Evolutionary conservation across 257 asterid genomes (phyloP).

Genomic region (Nicotiana benthamiana): DNA sequence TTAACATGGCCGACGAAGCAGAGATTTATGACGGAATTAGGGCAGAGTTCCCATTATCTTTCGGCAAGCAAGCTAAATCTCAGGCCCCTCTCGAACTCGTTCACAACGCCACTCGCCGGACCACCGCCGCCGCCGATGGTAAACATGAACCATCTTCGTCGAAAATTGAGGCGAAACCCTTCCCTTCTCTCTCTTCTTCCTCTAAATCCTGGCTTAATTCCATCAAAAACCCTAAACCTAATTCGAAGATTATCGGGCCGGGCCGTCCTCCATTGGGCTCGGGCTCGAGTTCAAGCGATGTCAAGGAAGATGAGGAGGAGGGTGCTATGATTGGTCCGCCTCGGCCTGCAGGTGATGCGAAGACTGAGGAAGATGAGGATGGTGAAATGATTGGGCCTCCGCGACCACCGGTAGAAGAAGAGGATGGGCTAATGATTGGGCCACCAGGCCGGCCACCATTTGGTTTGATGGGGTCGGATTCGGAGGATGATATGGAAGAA

Average conservation of each 20-base stretch:
- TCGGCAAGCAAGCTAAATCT: constrained; percentile 75
- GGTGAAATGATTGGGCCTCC: constrained; percentile 57
- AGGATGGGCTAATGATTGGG: constrained; percentile 28
- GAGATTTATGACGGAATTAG: constrained; percentile 68
- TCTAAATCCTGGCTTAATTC: constrained; percentile 54
- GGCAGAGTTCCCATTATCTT: constrained; percentile 64
- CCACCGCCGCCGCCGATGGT: constrained; percentile 13
- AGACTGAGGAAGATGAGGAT: constrained; percentile 25
- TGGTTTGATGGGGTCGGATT: constrained; percentile 31
- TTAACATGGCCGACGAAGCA: constrained; percentile 61
- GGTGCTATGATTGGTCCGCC: constrained; percentile 46
- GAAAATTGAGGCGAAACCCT: constrained; percentile 15
- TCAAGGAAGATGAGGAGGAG: constrained; percentile 18
- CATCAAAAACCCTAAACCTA: constrained; percentile 35
- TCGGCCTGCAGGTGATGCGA: constrained; percentile 27
- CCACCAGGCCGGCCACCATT: constrained; percentile 48
- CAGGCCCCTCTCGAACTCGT: constrained; percentile 53
- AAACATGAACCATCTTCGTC: constrained; percentile 5
- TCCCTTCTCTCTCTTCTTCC: constrained; percentile 45
- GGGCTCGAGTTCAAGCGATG: not conserved
- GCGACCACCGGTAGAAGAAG: constrained; percentile 41
- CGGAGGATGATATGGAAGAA: constrained; percentile 53
- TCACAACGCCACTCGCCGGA: constrained; percentile 84
- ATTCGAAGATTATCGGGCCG: constrained; percentile 43
- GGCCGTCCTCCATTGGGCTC: constrained; percentile 24